Base-by-base conservation (phyloP, 257 asterid genomes). In the Solanum bulbocastanum region DNA sequence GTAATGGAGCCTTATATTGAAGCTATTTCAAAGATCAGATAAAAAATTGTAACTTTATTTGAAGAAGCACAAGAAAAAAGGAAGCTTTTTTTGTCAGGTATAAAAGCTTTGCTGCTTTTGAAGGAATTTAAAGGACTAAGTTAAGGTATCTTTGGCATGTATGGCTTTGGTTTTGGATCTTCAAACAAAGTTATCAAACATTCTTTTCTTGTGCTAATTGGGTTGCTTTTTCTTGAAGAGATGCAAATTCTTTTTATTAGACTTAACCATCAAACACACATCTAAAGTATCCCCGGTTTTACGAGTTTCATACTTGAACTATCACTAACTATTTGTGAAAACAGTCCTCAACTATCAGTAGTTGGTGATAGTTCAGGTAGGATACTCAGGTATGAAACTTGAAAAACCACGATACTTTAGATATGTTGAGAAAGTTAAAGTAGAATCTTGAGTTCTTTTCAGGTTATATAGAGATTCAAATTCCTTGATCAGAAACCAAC, bases 91-190 rank as follows among this genome's bases (percentile, higher is more conserved):
- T 84, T 87, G 83, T n/a, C 65, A 86, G 68, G 71, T 76, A 82
- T 84, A 83, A 83, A 83, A 88, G 88, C 85, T 78, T 78, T 85
- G 78, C 68, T 83, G 82, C 90, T 87, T 62, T 71, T 82, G 87
- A 60, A 75, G 74, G 82, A 87, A 88, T 90, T 87, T 90, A 87
- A 90, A 91, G 85, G 81, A 76, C 36, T 40, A 89, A 87, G 76
- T 74, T 73, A 83, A 89, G 89, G 88, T 92, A 88, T 93, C 95
- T 95, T 93, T 93, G 93, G 93, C 94, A 90, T 90, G 89, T 87
- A 90, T 90, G 84, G 84, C 83, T 78, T 58, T 89, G 90, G 73
- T 89, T 93, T 93, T 92, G 94, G 89, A 93, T 91, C 94, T 90
- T 87, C 83, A 49, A 87, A 88, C 83, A 60, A 87, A 88, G 73